phyloP scores from a whole-genome alignment of 768 basidiomycete species.

The Mycena haematopus region DNA sequence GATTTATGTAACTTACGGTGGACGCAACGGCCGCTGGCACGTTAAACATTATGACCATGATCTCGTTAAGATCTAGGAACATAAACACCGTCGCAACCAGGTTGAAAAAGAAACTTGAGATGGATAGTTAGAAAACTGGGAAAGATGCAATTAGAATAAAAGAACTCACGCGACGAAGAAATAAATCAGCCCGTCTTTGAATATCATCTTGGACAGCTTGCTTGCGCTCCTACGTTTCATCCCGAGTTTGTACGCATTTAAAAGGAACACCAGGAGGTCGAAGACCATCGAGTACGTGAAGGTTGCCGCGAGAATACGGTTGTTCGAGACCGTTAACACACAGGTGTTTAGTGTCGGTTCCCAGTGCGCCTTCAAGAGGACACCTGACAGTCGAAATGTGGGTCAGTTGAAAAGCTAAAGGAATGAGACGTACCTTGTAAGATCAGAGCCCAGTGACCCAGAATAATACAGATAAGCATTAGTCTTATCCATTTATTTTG shows the following conservation, averaged over 20 bases:
- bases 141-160: not conserved
- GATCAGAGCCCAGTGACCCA: constrained; percentile 53
- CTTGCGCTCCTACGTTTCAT: constrained; percentile 41
- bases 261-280: constrained; percentile 63
- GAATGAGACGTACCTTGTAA: constrained; percentile 34
- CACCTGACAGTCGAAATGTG: constrained; percentile 40
- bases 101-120: constrained; percentile 50
- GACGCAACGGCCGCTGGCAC: constrained; percentile 65
- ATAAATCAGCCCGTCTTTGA: constrained; percentile 74
- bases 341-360: constrained; percentile 52
- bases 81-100: constrained; percentile 65
- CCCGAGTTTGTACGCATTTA: constrained; percentile 67
- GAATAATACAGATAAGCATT: constrained; percentile 44
- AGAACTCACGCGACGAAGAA: constrained; percentile 73
- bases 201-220: constrained; percentile 67
- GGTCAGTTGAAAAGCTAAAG: not conserved
- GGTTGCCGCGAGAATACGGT: constrained; percentile 66
- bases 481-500: constrained; percentile 44
- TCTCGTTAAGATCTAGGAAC: constrained; percentile 65
- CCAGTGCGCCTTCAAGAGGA: constrained; percentile 66
- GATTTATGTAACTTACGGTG: constrained; percentile 43
- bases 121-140: not conserved
- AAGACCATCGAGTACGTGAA: constrained; percentile 83
- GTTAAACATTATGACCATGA: constrained; percentile 73
- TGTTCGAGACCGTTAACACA: constrained; percentile 62